A percentile compares a stretch with the other conserved stretches of the same genome.
Conservation (phyloP, 1,284 basidiomycete genomes). For the Malassezia cuniculi region DNA sequence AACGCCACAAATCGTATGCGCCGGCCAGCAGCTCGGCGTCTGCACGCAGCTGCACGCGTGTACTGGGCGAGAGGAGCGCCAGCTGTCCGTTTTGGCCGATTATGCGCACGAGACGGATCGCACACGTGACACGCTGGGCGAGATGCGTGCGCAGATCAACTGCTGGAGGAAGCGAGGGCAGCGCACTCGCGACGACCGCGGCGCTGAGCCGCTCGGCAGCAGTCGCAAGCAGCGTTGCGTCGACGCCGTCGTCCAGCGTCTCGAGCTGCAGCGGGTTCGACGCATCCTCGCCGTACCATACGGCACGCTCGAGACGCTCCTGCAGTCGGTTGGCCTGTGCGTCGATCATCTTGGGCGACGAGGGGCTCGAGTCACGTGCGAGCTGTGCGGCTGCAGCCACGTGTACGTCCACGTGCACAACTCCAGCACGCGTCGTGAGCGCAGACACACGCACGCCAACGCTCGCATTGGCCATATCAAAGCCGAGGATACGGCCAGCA, state of each 20-base stretch:
- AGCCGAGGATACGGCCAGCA: slow-evolving; percentile 40
- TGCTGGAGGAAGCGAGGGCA: slow-evolving; percentile 14
- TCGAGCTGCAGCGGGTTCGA: slow-evolving; percentile 73
- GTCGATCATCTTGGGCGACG: slow-evolving; percentile 17
- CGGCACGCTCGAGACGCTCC: slow-evolving; percentile 72
- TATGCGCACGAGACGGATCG: slow-evolving; percentile 71
- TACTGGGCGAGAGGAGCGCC: slow-evolving; percentile 62
- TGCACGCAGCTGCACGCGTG: slow-evolving; percentile 62
- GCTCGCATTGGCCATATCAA: no score
- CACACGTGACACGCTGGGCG: slow-evolving; percentile 58
- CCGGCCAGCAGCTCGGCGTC: slow-evolving; percentile 81
- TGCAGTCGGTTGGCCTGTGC: slow-evolving; percentile 53
- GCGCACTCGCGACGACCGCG: slow-evolving; percentile 44
- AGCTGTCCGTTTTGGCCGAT: slow-evolving; percentile 48
- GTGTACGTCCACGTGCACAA: slow-evolving; percentile 30
- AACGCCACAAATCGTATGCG: slow-evolving; percentile 68
- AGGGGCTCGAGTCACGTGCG: slow-evolving; percentile 9
- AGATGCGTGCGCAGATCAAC: slow-evolving; percentile 67
- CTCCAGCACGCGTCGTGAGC: slow-evolving; percentile 33
- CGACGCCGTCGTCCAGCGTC: slow-evolving; percentile 63
- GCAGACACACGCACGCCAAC: slow-evolving; percentile 23
- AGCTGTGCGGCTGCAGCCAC: slow-evolving; percentile 17
- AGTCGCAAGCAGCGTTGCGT: slow-evolving; percentile 56
- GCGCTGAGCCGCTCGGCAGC: slow-evolving; percentile 58
- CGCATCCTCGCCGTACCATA: slow-evolving; percentile 61